Conservation (phyloP, 179 eudicot genomes). For the Beta macrorhiza region DNA sequence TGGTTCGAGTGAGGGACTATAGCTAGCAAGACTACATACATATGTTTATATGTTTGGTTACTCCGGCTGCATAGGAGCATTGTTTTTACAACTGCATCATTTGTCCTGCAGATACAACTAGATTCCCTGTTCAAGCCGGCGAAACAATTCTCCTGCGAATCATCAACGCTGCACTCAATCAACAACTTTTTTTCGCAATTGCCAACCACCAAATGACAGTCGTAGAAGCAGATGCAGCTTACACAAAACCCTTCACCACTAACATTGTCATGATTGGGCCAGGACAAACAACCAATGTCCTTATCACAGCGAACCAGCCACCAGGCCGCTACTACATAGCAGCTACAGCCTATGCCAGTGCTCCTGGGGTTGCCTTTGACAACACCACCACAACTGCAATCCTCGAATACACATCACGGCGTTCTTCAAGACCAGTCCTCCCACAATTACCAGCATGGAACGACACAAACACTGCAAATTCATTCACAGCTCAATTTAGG, state of each 20-base stretch:
- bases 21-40: not conserved
- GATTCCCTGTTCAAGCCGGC: constrained; percentile 44
- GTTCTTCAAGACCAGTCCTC: constrained; percentile 38
- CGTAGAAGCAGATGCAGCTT: constrained; percentile 67
- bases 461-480: constrained; percentile 58
- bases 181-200: constrained; percentile 75
- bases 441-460: constrained; percentile 62
- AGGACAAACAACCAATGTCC: constrained; percentile 80
- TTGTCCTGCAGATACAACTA: constrained; percentile 49
- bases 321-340: constrained; percentile 78
- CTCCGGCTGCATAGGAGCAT: not conserved
- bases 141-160: constrained; percentile 71
- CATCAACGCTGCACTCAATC: constrained; percentile 92
- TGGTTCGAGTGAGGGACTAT: too few species aligned
- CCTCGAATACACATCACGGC: constrained; percentile 51
- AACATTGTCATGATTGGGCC: constrained; percentile 76
- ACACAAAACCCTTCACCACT: constrained; percentile 66
- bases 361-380: constrained; percentile 58
- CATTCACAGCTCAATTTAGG: constrained; percentile 47
- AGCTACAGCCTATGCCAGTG: constrained; percentile 71
- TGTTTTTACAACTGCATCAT: not conserved
- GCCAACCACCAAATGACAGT: constrained; percentile 82
- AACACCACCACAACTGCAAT: constrained; percentile 87
- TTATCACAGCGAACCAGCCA: constrained; percentile 62
- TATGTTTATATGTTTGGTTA: not conserved